Percentiles rank a stretch among this genome's conserved stretches.
These are phyloP conservation scores for Wallacemonas sp. DNA, from an alignment of 208 protist genomes.

Conservation along the genomic window DNA sequence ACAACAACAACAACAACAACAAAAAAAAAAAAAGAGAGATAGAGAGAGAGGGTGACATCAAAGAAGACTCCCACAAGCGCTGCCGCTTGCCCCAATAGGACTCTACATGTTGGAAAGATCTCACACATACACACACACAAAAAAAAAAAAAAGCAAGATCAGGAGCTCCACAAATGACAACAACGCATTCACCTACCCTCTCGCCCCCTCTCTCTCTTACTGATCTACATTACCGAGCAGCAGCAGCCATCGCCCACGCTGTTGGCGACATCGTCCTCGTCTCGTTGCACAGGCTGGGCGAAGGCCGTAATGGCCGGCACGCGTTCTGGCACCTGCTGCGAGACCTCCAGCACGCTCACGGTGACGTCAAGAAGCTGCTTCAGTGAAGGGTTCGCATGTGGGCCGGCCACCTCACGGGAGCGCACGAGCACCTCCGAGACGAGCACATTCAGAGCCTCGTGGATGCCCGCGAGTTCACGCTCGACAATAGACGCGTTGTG, in stretches of 20 bases:
- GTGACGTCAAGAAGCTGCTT: slow-evolving; percentile 69
- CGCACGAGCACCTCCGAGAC: slow-evolving; percentile 56
- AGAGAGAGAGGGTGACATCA: not conserved
- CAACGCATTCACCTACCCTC: too few relatives aligned
- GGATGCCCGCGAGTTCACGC: slow-evolving; percentile 44
- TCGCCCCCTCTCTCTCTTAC: slow-evolving; percentile 7
- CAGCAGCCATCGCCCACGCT: slow-evolving; percentile 15
- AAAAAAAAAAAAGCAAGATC: not conserved
- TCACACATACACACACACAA: not conserved
- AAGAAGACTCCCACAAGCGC: not conserved
- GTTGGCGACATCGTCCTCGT: slow-evolving; percentile 2
- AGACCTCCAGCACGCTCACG: slow-evolving; percentile 51
- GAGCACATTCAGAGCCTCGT: slow-evolving; percentile 69
- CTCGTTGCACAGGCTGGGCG: slow-evolving; percentile 36
- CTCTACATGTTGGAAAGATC: too few relatives aligned
- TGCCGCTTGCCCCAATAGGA: too few relatives aligned
- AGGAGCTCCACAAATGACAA: too few relatives aligned
- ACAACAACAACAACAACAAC: slow-evolving; percentile 9
- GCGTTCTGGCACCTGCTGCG: slow-evolving; percentile 25
- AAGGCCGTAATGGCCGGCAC: slow-evolving; percentile 49
- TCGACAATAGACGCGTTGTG: slow-evolving; percentile 45
- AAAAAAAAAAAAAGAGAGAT: slow-evolving; percentile 9
- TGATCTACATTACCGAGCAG: slow-evolving; percentile 38
- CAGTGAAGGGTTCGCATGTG: slow-evolving; percentile 38
- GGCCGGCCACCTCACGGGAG: slow-evolving; percentile 31